Base-by-base conservation (phyloP, 805 yeast genomes). In the Zygotorulaspora chibaensis region DNA sequence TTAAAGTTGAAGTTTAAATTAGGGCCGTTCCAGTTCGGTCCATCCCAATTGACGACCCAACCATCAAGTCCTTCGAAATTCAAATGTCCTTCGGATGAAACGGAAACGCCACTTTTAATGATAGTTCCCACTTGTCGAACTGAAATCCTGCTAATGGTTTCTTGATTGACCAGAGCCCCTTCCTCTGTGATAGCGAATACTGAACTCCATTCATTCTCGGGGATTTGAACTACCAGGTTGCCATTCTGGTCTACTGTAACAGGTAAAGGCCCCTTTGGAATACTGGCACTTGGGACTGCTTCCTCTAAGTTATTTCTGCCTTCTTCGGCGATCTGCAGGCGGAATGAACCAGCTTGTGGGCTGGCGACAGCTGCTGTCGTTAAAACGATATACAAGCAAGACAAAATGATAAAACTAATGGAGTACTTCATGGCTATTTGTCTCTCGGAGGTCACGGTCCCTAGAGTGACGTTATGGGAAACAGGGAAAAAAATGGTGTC, bases 1-100 rank as follows among this genome's bases (percentile, higher is more conserved):
- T 42, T 36, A 13, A 42, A 28, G 18, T 35, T 42, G 15, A 42
- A 13, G 25, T 20, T 20, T 20, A 20, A 20, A 20, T 20, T 20
- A 20, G 25, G 25, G 25, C 25, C 25, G 25, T 20, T 20, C 25
- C 25, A 20, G 13, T 42, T 35, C 7, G 45, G 45, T 3, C 45
- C 45, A 29, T 42, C 30, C 45, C 45, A 42, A 13, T 42, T 42
- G 18, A 42, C 28, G 11, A 27, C 36, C 45, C 45, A 42, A 28
- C 28, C 23, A 33, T 35, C 36, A 23, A 36, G 30, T 8, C 45
- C 40, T 18, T 27, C 11, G 15, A 42, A 20, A 13, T 20, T 23
- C 26, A 28, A 28, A 35, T 26, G 7, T 10, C 40, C 28, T 31
- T 42, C 29, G 2, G 40, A 18, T 7, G 40, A 17, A 23, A 42